Evolutionary conservation across 495 filamentous ascomycete species (phyloP), one percentile per base, ranked within the genome.

Genomic region (Friedmanniomyces simplex): DNA sequence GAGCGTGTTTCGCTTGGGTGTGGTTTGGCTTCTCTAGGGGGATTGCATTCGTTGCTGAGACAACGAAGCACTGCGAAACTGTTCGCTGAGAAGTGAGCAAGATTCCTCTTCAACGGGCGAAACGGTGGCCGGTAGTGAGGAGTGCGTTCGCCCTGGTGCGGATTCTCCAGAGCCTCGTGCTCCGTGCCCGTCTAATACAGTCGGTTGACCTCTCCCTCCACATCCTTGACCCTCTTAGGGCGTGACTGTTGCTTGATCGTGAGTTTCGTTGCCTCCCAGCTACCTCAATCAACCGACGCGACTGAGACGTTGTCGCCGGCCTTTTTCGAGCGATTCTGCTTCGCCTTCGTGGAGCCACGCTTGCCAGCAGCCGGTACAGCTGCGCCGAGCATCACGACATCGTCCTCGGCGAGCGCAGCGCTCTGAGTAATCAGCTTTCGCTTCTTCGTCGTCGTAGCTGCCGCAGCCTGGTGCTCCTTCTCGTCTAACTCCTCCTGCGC

Each of bases 401-500:
- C 43, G 21, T 45, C 43, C 16, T 41, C 45, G 28, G 1, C 45
- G 28, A 12, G 34, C 11, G 36, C 52, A 12, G 25, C 49, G 25
- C 21, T 56, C 51, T 59, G 34, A 1, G 55, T 56, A 12, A 63
- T 42, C 16, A 59, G 24, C 57, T 55, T 63, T 18, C 61, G 41
- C 52, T 59, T 63, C 49, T 59, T 62, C 22, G 30, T 50, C 4
- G 14, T 28, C 47, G 50, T 39, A 0, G 41, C 42, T 1, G 8
- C 32, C 32, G 43, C 30, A 1, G 49, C 39, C 45, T 55, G 48
- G 1, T n/a, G 10, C 46, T 21, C 14, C 37, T 48, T 34, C 6
- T 45, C 46, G n/a, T 50, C 45, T 18, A 14, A n/a, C 12, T 64
- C 57, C 49, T 73, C 71, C 22, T 67, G 66, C 36, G 61, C 67